Base-by-base conservation (phyloP, 2,329 filamentous ascomycete species). In the Lecanicillium sp. region DNA sequence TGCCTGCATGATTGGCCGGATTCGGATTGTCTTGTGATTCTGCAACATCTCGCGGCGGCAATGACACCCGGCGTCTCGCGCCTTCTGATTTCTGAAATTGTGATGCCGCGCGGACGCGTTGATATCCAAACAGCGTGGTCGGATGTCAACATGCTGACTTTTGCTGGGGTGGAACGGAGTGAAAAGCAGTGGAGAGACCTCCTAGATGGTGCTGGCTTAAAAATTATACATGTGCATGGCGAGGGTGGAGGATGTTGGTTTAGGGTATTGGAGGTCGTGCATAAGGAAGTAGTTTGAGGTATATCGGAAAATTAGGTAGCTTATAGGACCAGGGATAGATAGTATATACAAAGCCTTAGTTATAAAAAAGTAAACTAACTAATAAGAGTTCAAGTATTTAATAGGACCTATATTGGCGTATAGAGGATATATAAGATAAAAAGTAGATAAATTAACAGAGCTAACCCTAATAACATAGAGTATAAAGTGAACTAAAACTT, bases 1-100 rank as follows among this genome's bases (percentile, higher is more conserved):
- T 31, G 29, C 29, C 29, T 31, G 29, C 29, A 31, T 31, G 29
- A 31, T 31, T 31, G 29, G 29, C 29, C 29, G 15, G 29, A 31
- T 16, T 6, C 29, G 13, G 29, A 31, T 16, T 31, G 29, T 31
- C 29, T 31, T 31, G 29, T 31, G 14, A 31, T 31, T 31, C 29
- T 31, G 29, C 29, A 31, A 16, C 29, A 31, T 31, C 29, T 31
- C 15, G 29, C 29, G 13, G 29, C 29, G 6, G 29, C 29, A n/a
- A 31, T 31, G 29, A 31, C 29, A 31, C 29, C 29, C 15, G 15
- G 15, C 13, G 13, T 31, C 29, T 31, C 29, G 29, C 29, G 29
- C 29, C 29, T 31, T 31, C 15, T 31, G 29, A 16, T 31, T 6
- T 31, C 29, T 5, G 29, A 31, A 16, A 31, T 31, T 16, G 29